Base-by-base conservation (phyloP, 352 stramenopile genomes). In the Saprolegnia parasitica region DNA sequence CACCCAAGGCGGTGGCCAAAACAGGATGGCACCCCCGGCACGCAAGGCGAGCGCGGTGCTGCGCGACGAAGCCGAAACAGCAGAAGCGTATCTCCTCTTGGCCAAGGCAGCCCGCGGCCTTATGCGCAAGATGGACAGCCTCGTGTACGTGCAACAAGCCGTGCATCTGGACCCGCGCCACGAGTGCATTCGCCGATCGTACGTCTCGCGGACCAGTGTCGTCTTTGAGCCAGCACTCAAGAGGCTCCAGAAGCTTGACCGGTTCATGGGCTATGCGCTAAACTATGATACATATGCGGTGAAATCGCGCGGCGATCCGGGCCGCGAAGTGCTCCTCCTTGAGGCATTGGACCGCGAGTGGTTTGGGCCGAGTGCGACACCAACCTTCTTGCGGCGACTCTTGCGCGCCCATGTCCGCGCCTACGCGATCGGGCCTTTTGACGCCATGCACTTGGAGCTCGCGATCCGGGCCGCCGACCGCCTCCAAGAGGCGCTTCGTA, bases 91-190 rank as follows among this genome's bases (percentile, higher is more conserved):
- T 40, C 37, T 70, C n/a, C 2, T 70, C 23, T 42, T 46, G 45
- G 63, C 63, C 45, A 70, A 70, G 29, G 63, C 63, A 46, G 63
- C 63, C 16, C 63, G 63, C 13, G 63, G 63, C n/a, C 46, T 62
- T 6, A 9, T 26, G 5, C 40, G 50, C 45, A 26, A 32, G 32
- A 39, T 61, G 20, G 63, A 63, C 63, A 70, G 63, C 39, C 32
- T 70, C 23, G 37, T 61, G 18, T 62, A 35, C 21, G 50, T 70
- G 11, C 63, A 70, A 37, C 45, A 70, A 18, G 63, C 63, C 10
- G 63, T 39, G 18, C 10, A 21, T 11, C 20, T 70, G 32, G 35
- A 61, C 35, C 63, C 45, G 13, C 10, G 29, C 16, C 21, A 47
- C 39, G 63, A 63, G 21, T 70, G 63, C 63, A 70, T 70, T 70